A percentile compares a stretch with the other conserved stretches of the same genome.
Evolutionary conservation across 306 rosid species (phyloP).

Genomic region (Dalbergia cultrata): DNA sequence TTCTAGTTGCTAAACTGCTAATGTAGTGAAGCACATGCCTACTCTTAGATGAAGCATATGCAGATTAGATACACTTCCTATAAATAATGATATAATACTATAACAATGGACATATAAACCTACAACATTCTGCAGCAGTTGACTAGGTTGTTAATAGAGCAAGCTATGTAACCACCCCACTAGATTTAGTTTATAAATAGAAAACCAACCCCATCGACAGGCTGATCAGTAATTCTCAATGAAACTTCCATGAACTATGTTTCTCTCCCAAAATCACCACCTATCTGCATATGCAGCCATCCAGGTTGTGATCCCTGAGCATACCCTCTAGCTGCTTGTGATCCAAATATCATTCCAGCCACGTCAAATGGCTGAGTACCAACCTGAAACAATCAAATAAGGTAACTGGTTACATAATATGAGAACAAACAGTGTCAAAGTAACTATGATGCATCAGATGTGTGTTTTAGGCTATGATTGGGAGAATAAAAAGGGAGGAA

Average conservation of each 20-base stretch:
- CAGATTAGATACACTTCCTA: slow-evolving; percentile 54
- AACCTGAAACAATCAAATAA: slow-evolving; percentile 58
- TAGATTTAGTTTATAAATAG: neutral
- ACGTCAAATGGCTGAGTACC: slow-evolving; percentile 67
- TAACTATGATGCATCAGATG: neutral
- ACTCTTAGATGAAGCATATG: slow-evolving; percentile 18
- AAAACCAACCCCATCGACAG: slow-evolving; percentile 7
- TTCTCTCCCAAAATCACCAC: slow-evolving; percentile 75
- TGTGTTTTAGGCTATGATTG: neutral
- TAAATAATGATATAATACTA: slow-evolving; percentile 38
- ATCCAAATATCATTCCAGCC: slow-evolving; percentile 70
- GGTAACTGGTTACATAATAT: slow-evolving; percentile 28
- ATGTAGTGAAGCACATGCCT: slow-evolving; percentile 26
- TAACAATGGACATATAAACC: slow-evolving; percentile 44
- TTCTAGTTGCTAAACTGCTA: slow-evolving; percentile 43
- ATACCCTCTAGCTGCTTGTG: slow-evolving; percentile 67
- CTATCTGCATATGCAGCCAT: slow-evolving; percentile 91
- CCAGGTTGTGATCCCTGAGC: slow-evolving; percentile 68
- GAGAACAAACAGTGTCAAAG: neutral
- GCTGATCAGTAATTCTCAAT: slow-evolving; percentile 3
- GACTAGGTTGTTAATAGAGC: slow-evolving; percentile 46
- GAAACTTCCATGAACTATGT: slow-evolving; percentile 45
- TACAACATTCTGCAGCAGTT: slow-evolving; percentile 47
- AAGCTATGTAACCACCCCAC: slow-evolving; percentile 34
- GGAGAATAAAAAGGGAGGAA: too few species aligned